Evolutionary conservation across 805 yeast genomes (phyloP), one percentile per base, ranked within the genome.

Genomic region (Clavispora santaluciae): DNA sequence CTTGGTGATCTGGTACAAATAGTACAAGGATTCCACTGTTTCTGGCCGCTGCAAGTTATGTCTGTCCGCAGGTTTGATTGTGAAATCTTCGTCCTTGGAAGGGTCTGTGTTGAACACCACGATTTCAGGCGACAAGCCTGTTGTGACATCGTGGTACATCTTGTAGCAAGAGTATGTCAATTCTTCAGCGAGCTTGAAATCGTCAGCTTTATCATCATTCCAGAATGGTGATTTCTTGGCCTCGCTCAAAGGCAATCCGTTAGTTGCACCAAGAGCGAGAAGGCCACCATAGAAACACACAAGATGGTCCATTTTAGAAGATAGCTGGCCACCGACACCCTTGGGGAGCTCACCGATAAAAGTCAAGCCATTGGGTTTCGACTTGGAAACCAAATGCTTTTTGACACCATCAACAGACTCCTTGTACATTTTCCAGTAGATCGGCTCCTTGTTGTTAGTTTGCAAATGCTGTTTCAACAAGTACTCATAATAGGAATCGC

Each of bases 21-120:
- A 75, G 69, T 83, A 90, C 33, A 90, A 68, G 1, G 95, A 82
- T 63, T 90, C 97, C 2, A 89, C 95, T 2, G 96, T 87, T 61
- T 90, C 97, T 1, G 96, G 96, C 50, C 96, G 74, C 66, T 89
- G 97, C 46, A 90, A 67, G 60, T 88, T 88, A 61, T 90, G 96
- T 38, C 72, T 75, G 60, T 90, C 97, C 12, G 64, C 59, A 6
- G 79, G 81, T 57, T 85, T 85, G 54, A 87, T 81, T 43, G 50
- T 59, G 60, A 87, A 85, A 58, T 86, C 96, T 5, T 62, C 58
- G 1, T 67, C 55, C 9, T 56, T 61, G 10, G 52, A 55, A 2
- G 60, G 56, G 45, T 78, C 78, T 8, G 72, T 65, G 61, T 87
- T 87, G 72, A 91, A 91, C 1, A 83, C 84, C 7, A 78, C 96